Base-by-base conservation (phyloP, 768 basidiomycete genomes). In the Lactarius deliciosus region DNA sequence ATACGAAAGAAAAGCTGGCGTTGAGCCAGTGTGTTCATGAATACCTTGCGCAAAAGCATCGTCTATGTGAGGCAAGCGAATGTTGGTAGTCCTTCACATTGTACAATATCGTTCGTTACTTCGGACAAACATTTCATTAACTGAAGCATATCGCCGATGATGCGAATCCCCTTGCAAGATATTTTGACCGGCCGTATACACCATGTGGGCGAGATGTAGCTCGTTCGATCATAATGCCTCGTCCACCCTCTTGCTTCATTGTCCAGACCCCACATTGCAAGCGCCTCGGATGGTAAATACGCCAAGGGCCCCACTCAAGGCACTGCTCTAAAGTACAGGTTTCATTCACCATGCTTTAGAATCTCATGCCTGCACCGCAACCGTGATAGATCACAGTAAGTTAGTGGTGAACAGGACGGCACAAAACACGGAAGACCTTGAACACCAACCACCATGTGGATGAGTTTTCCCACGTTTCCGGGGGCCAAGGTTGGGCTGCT, bases 1-100 rank as follows among this genome's bases (percentile, higher is more conserved):
- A 41, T 25, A 20, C 5, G 18, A 32, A 30, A 58, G 22, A 62
- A 64, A 64, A 58, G 57, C 41, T 56, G 58, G 66, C 58, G 63
- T 64, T 20, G 8, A 60, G 66, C 62, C 30, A 16, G 63, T 59
- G 40, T 58, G 7, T 58, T 28, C n/a, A 53, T 55, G 47, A 36
- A 25, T n/a, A 30, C 22, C 22, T 59, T 63, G 30, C 18, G 18
- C 4, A 59, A 13, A 56, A 41, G 38, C n/a, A 38, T n/a, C n/a
- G 3, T 16, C 15, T 28, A 2, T 55, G 58, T 56, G 55, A 36
- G 36, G 18, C 62, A 32, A 43, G 34, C 28, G 22, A 25, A 22
- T 10, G 45, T 20, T 3, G 8, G 43, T 9, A 67, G 57, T 58
- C 22, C 58, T 2, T 22, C 43, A 55, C n/a, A 43, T 64, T 64